Conservation (phyloP, 2,329 filamentous ascomycete genomes). For the Akanthomyces dipterigenus region DNA sequence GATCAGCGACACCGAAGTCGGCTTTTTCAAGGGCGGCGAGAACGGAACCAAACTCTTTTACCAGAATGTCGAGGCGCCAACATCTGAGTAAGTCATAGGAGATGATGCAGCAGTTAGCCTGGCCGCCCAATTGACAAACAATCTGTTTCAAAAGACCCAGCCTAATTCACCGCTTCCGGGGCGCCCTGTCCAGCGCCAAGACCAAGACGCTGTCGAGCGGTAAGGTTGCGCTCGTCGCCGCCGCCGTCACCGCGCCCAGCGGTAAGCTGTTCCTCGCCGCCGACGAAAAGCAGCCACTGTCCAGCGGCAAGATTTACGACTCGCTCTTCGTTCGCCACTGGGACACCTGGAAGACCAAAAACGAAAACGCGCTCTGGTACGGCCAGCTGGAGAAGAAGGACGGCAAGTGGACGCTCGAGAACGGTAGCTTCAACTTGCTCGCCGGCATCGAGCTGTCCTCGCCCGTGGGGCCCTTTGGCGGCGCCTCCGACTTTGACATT, state of each 20-base stretch:
- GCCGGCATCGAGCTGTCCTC: slow-evolving; percentile 52
- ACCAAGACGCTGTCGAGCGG: slow-evolving; percentile 42
- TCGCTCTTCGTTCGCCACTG: slow-evolving; percentile 75
- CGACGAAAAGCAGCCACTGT: slow-evolving; percentile 50
- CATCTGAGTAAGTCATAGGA: slow-evolving; percentile 30
- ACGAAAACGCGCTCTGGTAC: slow-evolving; percentile 68
- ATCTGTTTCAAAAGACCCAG: slow-evolving; percentile 25
- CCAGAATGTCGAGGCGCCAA: slow-evolving; percentile 26
- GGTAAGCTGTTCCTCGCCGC: slow-evolving; percentile 64
- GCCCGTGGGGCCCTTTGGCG: slow-evolving; percentile 74
- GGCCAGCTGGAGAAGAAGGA: slow-evolving; percentile 48
- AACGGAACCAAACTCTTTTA: slow-evolving; percentile 42
- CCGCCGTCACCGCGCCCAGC: slow-evolving; percentile 58
- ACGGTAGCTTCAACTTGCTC: slow-evolving; percentile 56
- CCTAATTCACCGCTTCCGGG: slow-evolving; percentile 43
- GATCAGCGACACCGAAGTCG: slow-evolving; percentile 60
- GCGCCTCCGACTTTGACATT: slow-evolving; percentile 73
- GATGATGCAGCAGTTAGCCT: not conserved
- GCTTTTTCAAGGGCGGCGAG: slow-evolving; percentile 46
- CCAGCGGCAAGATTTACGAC: slow-evolving; percentile 64
- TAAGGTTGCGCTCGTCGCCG: slow-evolving; percentile 49
- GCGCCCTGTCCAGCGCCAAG: slow-evolving; percentile 53
- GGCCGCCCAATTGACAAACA: not conserved
- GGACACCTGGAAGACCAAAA: slow-evolving; percentile 67
- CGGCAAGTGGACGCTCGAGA: slow-evolving; percentile 35